Conservation (phyloP, 2,329 filamentous ascomycete genomes). For the Hortaea sp. region DNA sequence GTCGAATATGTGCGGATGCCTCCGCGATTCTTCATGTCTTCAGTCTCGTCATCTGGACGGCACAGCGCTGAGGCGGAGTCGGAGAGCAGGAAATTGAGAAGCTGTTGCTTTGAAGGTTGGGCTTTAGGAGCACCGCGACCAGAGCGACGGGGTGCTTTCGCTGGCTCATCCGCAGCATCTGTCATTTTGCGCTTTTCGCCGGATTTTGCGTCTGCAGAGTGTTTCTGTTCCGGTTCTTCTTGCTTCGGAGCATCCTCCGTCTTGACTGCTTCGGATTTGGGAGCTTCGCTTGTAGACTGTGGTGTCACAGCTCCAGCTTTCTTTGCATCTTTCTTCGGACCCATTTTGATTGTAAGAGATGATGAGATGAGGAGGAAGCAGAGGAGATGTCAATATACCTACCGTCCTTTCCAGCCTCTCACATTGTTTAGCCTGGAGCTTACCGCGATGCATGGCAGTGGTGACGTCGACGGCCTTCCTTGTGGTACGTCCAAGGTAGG, state of each 20-base stretch:
- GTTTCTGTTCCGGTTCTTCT: not conserved
- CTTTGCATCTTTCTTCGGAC: slow-evolving; percentile 8
- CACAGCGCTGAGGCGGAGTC: slow-evolving; percentile 20
- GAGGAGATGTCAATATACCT: not conserved
- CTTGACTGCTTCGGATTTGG: not conserved
- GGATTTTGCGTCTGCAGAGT: not conserved
- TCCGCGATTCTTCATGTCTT: slow-evolving; percentile 18
- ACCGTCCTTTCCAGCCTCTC: not conserved
- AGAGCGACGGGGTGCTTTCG: slow-evolving; percentile 21
- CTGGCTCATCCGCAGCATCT: slow-evolving; percentile 7
- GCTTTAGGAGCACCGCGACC: slow-evolving; percentile 16
- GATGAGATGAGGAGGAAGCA: not conserved
- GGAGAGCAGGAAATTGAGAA: slow-evolving; percentile 26
- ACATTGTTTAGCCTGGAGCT: not conserved
- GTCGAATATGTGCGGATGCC: slow-evolving; percentile 24
- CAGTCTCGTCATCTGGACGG: slow-evolving; percentile 25
- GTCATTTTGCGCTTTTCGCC: slow-evolving; percentile 7
- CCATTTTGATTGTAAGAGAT: slow-evolving; percentile 5
- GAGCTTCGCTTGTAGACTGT: slow-evolving; percentile 1
- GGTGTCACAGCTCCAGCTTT: not conserved
- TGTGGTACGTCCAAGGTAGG: too few species aligned
- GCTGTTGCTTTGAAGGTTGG: slow-evolving; percentile 16
- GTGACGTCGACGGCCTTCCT: slow-evolving; percentile 2
- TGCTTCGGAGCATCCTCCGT: slow-evolving; percentile 2
- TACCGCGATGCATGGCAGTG: not conserved